Percentiles rank a stretch among this genome's conserved stretches.
Evolutionary conservation across 2,329 filamentous ascomycete genomes (phyloP).

Genomic region (Cercospora berteroae): DNA sequence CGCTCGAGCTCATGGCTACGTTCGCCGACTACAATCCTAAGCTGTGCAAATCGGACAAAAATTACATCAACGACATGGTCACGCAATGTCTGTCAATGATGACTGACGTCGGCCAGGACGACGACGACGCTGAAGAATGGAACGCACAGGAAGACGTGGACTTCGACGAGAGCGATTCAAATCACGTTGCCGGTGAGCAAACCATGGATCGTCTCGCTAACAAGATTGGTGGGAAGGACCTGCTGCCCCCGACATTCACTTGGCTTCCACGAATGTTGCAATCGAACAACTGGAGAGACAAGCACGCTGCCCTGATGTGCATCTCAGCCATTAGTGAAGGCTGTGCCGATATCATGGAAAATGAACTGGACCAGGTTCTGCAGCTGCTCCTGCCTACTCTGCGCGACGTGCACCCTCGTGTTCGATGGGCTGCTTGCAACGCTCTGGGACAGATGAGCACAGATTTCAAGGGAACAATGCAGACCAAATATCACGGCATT

Average conservation of each 20-base stretch:
- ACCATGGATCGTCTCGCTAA: conserved; percentile 97
- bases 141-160: conserved; percentile 91
- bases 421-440: conserved; percentile 96
- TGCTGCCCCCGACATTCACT: conserved; percentile 88
- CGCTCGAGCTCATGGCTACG: conserved; percentile 93
- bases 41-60: conserved; percentile 92
- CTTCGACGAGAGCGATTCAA: conserved; percentile 91
- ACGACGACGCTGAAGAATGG: conserved; percentile 94
- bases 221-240: conserved; percentile 91
- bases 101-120: conserved; percentile 92
- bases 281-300: conserved; percentile 88
- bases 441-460: conserved; percentile 99
- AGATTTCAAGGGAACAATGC: conserved; percentile 97
- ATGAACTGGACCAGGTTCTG: conserved; percentile 88
- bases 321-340: conserved; percentile 98
- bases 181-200: conserved; percentile 96
- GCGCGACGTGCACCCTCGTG: conserved; percentile 84
- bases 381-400: conserved; percentile 92
- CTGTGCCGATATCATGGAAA: conserved; percentile 92
- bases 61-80: conserved; percentile 94
- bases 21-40: conserved; percentile 92
- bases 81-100: conserved; percentile 96
- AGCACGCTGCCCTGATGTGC: conserved; percentile 96
- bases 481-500: conserved; percentile 85
- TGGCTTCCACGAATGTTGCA: conserved; percentile 99